These are phyloP conservation scores for Fraxinus albicans DNA, from an alignment of 305 asterid genomes.

Conservation along the genomic window DNA sequence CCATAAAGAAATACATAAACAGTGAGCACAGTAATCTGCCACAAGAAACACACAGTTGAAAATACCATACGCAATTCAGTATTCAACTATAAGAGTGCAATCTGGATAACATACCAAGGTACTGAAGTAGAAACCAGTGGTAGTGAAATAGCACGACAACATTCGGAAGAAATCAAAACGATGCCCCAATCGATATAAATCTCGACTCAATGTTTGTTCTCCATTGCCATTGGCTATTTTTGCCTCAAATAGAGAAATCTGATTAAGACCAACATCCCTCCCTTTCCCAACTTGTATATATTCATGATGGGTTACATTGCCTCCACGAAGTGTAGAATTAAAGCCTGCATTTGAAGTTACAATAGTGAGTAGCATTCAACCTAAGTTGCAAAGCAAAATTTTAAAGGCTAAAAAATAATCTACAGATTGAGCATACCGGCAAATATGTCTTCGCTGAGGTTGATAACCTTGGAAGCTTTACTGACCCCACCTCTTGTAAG, in stretches of 20 bases:
- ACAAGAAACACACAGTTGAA: background rate
- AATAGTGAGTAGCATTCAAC: constrained; percentile 10
- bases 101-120: constrained; percentile 35
- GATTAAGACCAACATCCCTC: constrained; percentile 97
- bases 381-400: constrained; percentile 1
- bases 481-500: constrained; percentile 96
- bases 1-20: constrained; percentile 90
- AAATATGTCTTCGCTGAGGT: constrained; percentile 91
- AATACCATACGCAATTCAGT: background rate
- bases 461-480: constrained; percentile 88
- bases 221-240: constrained; percentile 96
- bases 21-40: constrained; percentile 76
- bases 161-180: constrained; percentile 92
- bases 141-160: constrained; percentile 90
- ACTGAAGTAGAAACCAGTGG: constrained; percentile 91
- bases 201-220: constrained; percentile 94
- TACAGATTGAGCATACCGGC: constrained; percentile 55
- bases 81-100: background rate
- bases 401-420: constrained; percentile 1
- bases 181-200: constrained; percentile 89
- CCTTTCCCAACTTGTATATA: constrained; percentile 98
- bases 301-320: constrained; percentile 96
- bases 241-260: constrained; percentile 91
- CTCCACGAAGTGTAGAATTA: constrained; percentile 94
- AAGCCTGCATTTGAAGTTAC: constrained; percentile 52